Conservation (phyloP, 352 stramenopile genomes). For the Thraustochytrium striatum region DNA sequence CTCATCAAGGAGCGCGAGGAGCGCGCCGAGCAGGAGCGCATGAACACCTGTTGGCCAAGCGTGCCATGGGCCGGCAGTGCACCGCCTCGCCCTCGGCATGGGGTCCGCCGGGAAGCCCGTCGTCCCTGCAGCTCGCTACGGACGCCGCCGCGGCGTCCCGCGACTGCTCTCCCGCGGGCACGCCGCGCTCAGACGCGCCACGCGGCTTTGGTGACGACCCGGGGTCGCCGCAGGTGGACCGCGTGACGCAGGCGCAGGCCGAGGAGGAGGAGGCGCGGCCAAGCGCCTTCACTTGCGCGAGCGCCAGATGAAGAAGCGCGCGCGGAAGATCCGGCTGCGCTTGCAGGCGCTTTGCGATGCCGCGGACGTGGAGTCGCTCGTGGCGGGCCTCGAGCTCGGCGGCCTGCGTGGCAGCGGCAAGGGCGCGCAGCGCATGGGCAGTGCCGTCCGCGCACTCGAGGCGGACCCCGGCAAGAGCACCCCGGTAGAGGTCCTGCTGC, state of each 20-base stretch:
- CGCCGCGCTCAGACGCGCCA: neutral
- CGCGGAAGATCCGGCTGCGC: neutral
- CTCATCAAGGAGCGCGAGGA: neutral
- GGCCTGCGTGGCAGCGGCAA: too few species aligned
- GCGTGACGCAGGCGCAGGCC: neutral
- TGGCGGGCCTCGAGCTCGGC: neutral
- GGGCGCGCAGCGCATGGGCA: too few species aligned
- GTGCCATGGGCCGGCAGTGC: neutral
- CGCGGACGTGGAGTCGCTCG: neutral
- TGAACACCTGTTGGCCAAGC: conserved; percentile 1
- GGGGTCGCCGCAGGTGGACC: neutral
- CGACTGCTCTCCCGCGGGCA: too few species aligned
- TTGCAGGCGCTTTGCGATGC: neutral
- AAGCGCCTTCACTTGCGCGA: conserved; percentile 2
- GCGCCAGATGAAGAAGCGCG: conserved; percentile 42
- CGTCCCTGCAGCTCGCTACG: too few species aligned
- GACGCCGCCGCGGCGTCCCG: too few species aligned
- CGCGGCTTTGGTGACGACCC: neutral
- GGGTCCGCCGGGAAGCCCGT: too few species aligned
- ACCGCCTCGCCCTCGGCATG: conserved; percentile 17
- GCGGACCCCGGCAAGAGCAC: too few species aligned
- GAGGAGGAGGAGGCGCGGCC: conserved; percentile 11
- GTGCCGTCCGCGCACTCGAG: too few species aligned
- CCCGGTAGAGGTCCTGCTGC: neutral
- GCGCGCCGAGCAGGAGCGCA: conserved; percentile 36